Conservation (phyloP, 331 rosid species). For the Ulmus americana region DNA sequence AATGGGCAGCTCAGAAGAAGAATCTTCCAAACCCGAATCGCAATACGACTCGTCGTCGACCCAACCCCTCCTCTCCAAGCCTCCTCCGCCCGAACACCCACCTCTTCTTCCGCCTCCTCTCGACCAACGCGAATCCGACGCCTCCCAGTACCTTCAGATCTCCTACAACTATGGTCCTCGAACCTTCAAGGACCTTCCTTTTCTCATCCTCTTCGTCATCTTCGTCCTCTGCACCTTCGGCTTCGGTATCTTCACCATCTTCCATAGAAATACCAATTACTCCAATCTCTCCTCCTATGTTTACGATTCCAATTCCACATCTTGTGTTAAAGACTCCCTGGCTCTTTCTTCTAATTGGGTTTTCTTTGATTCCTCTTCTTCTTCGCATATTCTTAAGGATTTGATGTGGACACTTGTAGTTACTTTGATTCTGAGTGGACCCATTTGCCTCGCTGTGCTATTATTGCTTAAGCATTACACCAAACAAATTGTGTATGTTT, state of each 20-base stretch:
- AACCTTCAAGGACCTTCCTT: conserved; percentile 60
- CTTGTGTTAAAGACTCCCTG: conserved; percentile 35
- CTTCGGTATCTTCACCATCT: conserved; percentile 61
- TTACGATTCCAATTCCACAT: conserved; percentile 43
- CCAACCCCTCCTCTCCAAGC: conserved; percentile 24
- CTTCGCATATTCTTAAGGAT: conserved; percentile 31
- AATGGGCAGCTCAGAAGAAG: conserved; percentile 55
- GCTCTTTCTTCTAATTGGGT: conserved; percentile 9
- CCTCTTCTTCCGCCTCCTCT: conserved; percentile 27
- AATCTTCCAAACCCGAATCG: conserved; percentile 34
- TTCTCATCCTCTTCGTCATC: conserved; percentile 58
- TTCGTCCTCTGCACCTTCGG: conserved; percentile 55
- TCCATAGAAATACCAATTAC: conserved; percentile 47
- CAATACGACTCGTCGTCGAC: conserved; percentile 31
- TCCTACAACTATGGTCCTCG: conserved; percentile 63
- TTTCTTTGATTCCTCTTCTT: conserved; percentile 20
- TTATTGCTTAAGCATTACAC: conserved; percentile 63
- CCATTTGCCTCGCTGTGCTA: conserved; percentile 51
- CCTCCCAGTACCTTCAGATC: conserved; percentile 62
- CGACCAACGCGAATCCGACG: conserved; percentile 41
- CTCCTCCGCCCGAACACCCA: conserved; percentile 32
- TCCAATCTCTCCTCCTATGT: conserved; percentile 43
- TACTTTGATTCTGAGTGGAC: conserved; percentile 51
- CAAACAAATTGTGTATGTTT: conserved; percentile 66
- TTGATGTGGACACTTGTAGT: conserved; percentile 64